These are phyloP conservation scores for Scytalidium lignicola DNA, from an alignment of 2,329 filamentous ascomycete genomes.

Conservation along the genomic window DNA sequence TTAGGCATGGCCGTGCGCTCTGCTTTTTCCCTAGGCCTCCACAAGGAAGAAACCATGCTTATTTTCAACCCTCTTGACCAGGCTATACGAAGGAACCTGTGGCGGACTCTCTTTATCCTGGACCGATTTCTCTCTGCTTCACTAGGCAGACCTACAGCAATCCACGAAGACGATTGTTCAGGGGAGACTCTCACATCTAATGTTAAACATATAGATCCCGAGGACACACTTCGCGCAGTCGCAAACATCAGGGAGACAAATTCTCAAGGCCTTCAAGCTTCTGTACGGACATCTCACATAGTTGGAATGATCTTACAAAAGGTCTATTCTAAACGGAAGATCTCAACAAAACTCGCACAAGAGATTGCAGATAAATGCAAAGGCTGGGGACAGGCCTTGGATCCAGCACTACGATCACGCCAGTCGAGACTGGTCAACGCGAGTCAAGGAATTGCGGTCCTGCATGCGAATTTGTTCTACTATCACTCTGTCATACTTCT, in stretches of 20 bases:
- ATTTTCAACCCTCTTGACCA: constrained; percentile 45
- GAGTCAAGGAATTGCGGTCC: constrained; percentile 51
- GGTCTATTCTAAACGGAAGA: constrained; percentile 55
- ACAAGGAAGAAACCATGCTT: constrained; percentile 53
- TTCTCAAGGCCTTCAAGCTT: constrained; percentile 44
- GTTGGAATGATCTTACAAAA: constrained; percentile 54
- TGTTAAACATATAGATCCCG: constrained; percentile 11
- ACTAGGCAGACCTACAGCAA: constrained; percentile 56
- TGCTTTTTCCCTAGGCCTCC: constrained; percentile 57
- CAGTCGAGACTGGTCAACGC: constrained; percentile 34
- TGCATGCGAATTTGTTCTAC: constrained; percentile 58
- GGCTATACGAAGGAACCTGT: constrained; percentile 49
- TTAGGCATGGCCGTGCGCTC: constrained; percentile 60
- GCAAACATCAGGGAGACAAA: constrained; percentile 28
- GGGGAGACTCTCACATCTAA: constrained; percentile 34
- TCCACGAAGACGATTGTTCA: constrained; percentile 58
- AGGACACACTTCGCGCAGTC: constrained; percentile 15
- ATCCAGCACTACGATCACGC: constrained; percentile 44
- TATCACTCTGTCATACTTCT: constrained; percentile 59
- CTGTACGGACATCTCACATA: constrained; percentile 51
- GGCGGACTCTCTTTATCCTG: constrained; percentile 60
- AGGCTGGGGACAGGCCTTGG: constrained; percentile 44
- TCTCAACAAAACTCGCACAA: constrained; percentile 52
- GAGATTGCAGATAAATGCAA: constrained; percentile 51
- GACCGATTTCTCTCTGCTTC: constrained; percentile 60